Conservation (phyloP, 768 basidiomycete species). For the Lentinus brumalis region DNA sequence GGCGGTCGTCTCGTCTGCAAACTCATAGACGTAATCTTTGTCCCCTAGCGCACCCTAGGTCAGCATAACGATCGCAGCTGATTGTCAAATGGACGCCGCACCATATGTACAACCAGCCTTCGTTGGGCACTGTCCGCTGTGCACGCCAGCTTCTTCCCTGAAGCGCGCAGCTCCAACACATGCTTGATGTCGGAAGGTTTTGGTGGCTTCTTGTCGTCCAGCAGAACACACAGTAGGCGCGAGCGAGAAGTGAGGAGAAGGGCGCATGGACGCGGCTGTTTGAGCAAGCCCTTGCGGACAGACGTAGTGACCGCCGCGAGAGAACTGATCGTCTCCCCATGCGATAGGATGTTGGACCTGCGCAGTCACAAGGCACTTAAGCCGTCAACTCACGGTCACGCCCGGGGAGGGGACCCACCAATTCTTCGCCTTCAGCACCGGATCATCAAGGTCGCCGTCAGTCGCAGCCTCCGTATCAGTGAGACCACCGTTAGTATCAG, state of each 20-base stretch:
- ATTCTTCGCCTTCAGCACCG: slow-evolving; percentile 1
- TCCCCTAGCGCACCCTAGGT: neutral
- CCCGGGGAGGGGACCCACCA: neutral
- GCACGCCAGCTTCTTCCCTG: neutral
- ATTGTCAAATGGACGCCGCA: neutral
- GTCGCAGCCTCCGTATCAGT: neutral
- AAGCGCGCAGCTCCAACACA: neutral
- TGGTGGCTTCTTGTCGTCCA: neutral
- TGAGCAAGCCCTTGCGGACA: slow-evolving; percentile 10
- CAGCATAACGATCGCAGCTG: neutral
- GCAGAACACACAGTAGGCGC: slow-evolving; percentile 8
- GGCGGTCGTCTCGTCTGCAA: neutral
- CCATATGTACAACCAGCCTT: neutral
- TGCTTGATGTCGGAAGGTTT: slow-evolving; percentile 9
- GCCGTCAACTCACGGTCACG: neutral
- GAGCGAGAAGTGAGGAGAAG: slow-evolving; percentile 8
- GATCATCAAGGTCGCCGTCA: slow-evolving; percentile 2
- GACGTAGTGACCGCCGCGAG: neutral
- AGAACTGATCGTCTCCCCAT: slow-evolving; percentile 3
- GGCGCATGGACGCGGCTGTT: slow-evolving; percentile 8
- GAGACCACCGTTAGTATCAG: neutral
- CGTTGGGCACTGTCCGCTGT: neutral
- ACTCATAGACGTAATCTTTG: neutral
- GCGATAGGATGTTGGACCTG: slow-evolving; percentile 9
- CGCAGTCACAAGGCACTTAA: neutral